Evolutionary conservation across 768 basidiomycete genomes (phyloP).

Genomic region (Boletus reticuloceps): DNA sequence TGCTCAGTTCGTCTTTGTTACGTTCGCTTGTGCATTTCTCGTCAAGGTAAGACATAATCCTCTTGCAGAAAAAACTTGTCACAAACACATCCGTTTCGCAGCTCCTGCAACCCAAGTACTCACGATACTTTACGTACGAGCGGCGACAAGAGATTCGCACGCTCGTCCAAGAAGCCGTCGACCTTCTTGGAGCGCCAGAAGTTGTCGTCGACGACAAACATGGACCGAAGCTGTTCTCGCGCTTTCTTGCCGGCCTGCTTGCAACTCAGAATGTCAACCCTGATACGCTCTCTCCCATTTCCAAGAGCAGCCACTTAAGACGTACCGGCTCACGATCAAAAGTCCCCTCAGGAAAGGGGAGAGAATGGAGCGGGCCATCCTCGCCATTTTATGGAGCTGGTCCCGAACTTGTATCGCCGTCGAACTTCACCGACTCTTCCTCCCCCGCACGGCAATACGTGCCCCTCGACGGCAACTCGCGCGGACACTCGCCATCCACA

Average conservation of each 20-base stretch:
- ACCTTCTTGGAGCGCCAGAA: constrained; percentile 65
- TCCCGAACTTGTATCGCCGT: constrained; percentile 21
- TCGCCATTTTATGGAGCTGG: constrained; percentile 9
- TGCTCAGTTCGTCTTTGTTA: constrained; percentile 74
- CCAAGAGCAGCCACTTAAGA: constrained; percentile 22
- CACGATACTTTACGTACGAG: constrained; percentile 54
- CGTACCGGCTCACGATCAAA: constrained; percentile 13
- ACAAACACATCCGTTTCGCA: constrained; percentile 22
- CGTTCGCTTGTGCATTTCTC: constrained; percentile 80
- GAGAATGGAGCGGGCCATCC: constrained; percentile 1
- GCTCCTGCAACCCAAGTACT: constrained; percentile 79
- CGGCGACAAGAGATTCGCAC: constrained; percentile 59
- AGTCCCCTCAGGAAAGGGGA: constrained; percentile 8
- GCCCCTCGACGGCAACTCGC: constrained; percentile 38
- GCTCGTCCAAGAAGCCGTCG: constrained; percentile 62
- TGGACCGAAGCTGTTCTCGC: constrained; percentile 76
- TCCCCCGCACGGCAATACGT: constrained; percentile 31
- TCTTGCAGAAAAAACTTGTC: neutral
- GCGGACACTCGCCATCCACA: constrained; percentile 8
- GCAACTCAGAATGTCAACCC: constrained; percentile 48
- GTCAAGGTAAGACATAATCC: constrained; percentile 54
- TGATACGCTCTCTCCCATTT: constrained; percentile 10
- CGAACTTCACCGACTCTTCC: constrained; percentile 38
- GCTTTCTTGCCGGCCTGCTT: constrained; percentile 72
- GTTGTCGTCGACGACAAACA: constrained; percentile 80